Evolutionary conservation across 495 filamentous ascomycete genomes (phyloP).

Genomic region (Penicillium cinerascens): DNA sequence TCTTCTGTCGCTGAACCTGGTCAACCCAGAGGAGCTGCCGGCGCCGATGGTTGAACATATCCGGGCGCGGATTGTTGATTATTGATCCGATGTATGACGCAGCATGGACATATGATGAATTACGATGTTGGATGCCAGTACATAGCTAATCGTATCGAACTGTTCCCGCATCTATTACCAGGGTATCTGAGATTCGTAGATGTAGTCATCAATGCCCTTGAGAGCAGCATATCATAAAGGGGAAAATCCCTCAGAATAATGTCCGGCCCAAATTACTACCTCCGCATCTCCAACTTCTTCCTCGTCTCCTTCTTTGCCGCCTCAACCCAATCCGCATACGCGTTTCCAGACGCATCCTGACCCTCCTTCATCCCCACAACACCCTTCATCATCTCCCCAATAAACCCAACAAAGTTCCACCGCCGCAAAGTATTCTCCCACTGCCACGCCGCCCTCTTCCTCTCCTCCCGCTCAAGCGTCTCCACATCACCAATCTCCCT

Average conservation of each 20-base stretch:
- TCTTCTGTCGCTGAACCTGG: slow-evolving; percentile 65
- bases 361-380: slow-evolving; percentile 69
- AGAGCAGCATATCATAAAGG: neutral
- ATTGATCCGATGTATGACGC: slow-evolving; percentile 32
- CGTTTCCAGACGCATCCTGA: slow-evolving; percentile 44
- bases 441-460: slow-evolving; percentile 79
- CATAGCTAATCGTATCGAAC: slow-evolving; percentile 12
- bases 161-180: slow-evolving; percentile 1
- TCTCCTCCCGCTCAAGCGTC: slow-evolving; percentile 71
- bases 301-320: slow-evolving; percentile 68
- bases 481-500: slow-evolving; percentile 80
- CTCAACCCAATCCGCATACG: slow-evolving; percentile 76
- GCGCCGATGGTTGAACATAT: slow-evolving; percentile 52
- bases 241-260: neutral
- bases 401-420: slow-evolving; percentile 96
- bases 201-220: neutral
- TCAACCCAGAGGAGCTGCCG: slow-evolving; percentile 71
- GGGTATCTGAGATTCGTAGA: slow-evolving; percentile 5
- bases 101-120: slow-evolving; percentile 20
- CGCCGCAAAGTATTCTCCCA: slow-evolving; percentile 93
- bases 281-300: slow-evolving; percentile 55
- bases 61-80: slow-evolving; percentile 55
- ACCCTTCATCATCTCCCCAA: slow-evolving; percentile 84
- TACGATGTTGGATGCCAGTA: slow-evolving; percentile 26
- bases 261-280: neutral